Evolutionary conservation across 768 basidiomycete species (phyloP).

Genomic region (Infundibulicybe gibba): DNA sequence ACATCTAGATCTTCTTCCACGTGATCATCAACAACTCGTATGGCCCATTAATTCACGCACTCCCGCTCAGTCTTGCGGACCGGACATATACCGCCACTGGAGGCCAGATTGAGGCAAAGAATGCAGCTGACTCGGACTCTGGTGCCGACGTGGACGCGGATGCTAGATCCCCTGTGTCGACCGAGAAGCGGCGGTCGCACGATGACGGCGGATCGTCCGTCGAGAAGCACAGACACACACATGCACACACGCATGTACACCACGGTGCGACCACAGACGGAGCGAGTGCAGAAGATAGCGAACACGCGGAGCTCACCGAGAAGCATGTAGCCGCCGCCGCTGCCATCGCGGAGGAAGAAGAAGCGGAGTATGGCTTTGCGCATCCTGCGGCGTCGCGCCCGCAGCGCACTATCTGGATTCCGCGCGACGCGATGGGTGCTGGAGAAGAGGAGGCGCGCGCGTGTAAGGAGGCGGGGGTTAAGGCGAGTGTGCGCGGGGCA

Average conservation of each 20-base stretch:
- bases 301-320: conserved; percentile 8
- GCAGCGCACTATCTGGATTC: conserved; percentile 84
- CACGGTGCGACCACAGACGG: not conserved
- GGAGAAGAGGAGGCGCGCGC: conserved; percentile 57
- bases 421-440: conserved; percentile 66
- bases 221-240: not conserved
- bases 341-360: conserved; percentile 16
- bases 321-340: not conserved
- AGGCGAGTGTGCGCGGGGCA: conserved; percentile 45
- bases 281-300: conserved; percentile 1
- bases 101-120: conserved; percentile 5
- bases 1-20: conserved; percentile 63
- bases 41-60: conserved; percentile 65
- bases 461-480: conserved; percentile 50
- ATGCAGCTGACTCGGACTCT: conserved; percentile 5
- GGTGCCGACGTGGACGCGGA: conserved; percentile 5
- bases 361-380: conserved; percentile 68
- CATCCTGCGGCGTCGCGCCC: conserved; percentile 79
- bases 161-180: not conserved
- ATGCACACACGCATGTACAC: not conserved
- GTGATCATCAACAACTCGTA: conserved; percentile 75
- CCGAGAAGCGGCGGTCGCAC: not conserved
- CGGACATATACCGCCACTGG: conserved; percentile 40
- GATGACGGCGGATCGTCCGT: not conserved
- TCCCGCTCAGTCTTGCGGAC: conserved; percentile 80